Base-by-base conservation (phyloP, 108 stramenopile genomes). In the Pseudonitzschia multiseries region DNA sequence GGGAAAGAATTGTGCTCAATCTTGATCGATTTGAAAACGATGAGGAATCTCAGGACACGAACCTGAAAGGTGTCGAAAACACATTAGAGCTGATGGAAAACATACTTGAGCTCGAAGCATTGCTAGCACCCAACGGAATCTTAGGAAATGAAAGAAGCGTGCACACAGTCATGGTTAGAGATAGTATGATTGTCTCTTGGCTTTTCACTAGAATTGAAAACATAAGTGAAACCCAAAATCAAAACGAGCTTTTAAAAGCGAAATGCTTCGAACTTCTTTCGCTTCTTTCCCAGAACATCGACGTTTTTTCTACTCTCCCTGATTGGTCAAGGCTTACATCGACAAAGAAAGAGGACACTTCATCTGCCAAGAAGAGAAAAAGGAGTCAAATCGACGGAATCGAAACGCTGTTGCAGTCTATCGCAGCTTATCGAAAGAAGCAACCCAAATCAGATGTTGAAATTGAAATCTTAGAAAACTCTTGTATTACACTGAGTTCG, bases 391-490 rank as follows among this genome's bases (percentile, higher is more conserved):
- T 93, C 14, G 80, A 93, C 67, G 92, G 89, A 22, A 84, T 93
- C 65, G 92, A 93, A 71, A 61, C 72, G 15, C 56, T 93, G 31
- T 70, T 93, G 9, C 81, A 86, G 71, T 65, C 79, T 5, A 76
- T 90, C 43, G 89, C 88, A 21, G 32, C 62, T 3, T 86, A 75
- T 74, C 72, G 89, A 36, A 90, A 90, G 61, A 73, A 71, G 32
- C 89, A 93, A 67, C 92, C 92, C 12, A 53, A 70, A 26, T 67
- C 73, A 18, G 89, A 93, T 54, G 77, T 73, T n/a, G 85, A 89
- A 54, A 81, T 86, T 40, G 92, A 90, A 75, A 79, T 81, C 18
- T 65, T 93, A 22, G 92, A 93, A 72, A 93, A 93, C 72, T 56
- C 83, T 8, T 81, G 85, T 70, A 74, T 84, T 33, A 66, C 68